Evolutionary conservation across 345 rosid species (phyloP).

Genomic region (Syzygium jambos): DNA sequence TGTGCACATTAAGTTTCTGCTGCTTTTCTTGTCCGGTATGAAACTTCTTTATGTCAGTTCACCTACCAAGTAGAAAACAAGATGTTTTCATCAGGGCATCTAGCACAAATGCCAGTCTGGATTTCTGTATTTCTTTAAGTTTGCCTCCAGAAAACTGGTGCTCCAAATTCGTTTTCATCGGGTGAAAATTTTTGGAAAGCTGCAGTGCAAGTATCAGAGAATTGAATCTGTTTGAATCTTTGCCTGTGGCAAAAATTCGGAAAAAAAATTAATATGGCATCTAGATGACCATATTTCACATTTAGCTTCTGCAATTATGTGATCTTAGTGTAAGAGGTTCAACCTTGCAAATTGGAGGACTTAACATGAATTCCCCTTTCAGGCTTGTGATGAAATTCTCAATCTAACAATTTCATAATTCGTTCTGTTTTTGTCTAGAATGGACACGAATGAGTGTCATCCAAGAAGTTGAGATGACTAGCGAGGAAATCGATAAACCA

Average conservation of each 20-base stretch:
- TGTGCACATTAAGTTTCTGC: neutral
- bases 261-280: neutral
- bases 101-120: neutral
- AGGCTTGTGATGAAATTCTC: neutral
- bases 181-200: neutral
- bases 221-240: neutral
- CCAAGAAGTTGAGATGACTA: conserved; percentile 27
- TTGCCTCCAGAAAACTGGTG: neutral
- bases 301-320: neutral
- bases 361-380: neutral
- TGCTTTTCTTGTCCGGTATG: neutral
- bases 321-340: neutral
- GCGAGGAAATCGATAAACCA: neutral
- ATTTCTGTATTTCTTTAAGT: neutral
- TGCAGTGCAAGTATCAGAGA: neutral
- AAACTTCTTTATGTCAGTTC: neutral
- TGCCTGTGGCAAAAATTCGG: neutral
- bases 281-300: neutral
- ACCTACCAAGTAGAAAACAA: neutral
- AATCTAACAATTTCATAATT: neutral
- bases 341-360: neutral
- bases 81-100: neutral
- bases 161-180: neutral
- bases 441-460: conserved; percentile 11
- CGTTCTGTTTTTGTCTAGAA: neutral